Evolutionary conservation across 768 basidiomycete genomes (phyloP), one percentile per base, ranked within the genome.

Genomic region (Leccinum obscurum): DNA sequence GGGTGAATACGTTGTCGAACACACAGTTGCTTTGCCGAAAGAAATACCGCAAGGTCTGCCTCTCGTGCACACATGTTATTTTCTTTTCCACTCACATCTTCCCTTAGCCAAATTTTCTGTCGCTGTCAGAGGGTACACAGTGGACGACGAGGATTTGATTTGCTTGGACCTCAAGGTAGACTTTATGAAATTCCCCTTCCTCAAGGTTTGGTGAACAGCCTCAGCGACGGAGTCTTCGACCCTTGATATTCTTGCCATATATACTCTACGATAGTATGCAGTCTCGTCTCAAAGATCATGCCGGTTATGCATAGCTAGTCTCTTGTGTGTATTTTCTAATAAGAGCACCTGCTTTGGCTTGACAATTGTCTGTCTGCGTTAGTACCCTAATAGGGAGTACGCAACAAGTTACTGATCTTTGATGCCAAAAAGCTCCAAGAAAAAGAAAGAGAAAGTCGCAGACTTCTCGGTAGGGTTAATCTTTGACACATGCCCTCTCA

Each of bases 361-460:
- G 48, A n/a, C n/a, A n/a, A n/a, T 49, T 13, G 48, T 22, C 24
- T 6, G 22, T 24, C 6, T 14, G 48, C 6, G 20, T 48, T 24
- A 34, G 17, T 58, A 55, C 65, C 44, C 44, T 46, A 61, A 59
- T 50, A 56, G 54, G 62, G 62, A 69, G 52, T 56, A 49, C 28
- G 5, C 20, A 20, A 24, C 28, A 24, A 28, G 2, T 37, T 2
- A 10, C 14, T 35, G 5, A 52, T 11, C 55, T 24, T 37, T 28
- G 17, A 86, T 97, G 94, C 94, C 94, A 14, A 95, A 95, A 76
- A 89, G 85, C 64, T 78, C 86, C 6, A 95, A 91, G 75, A 94
- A 92, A 76, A 88, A 85, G 70, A 95, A 88, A 69, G 92, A 90
- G 63, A 94, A 92, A 71, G 86, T 83, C 2, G 89, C 89, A 51